phyloP scores from a whole-genome alignment of 2,329 filamentous ascomycete species.

The Cytospora mali region DNA sequence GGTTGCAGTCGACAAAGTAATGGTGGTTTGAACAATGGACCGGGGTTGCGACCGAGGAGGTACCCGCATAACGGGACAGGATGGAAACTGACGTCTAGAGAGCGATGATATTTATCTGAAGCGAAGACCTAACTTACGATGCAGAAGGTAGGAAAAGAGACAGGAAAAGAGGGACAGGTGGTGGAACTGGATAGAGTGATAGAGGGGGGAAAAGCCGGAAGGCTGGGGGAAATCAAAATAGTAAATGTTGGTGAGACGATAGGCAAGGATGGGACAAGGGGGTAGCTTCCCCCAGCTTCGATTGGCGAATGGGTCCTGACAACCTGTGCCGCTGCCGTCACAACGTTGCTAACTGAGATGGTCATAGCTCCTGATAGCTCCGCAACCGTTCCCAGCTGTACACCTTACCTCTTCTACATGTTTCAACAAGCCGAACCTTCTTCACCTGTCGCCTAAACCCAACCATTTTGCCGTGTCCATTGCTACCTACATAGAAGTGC shows the following conservation, averaged over 20 bases:
- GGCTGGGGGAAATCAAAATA: slow-evolving; percentile 1
- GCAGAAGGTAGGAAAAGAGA: neutral
- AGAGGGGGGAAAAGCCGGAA: slow-evolving; percentile 7
- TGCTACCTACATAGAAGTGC: neutral
- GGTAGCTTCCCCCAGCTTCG: neutral
- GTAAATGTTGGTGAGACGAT: neutral
- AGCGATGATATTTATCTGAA: neutral
- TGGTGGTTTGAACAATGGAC: neutral
- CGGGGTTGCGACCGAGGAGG: neutral
- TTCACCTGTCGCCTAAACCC: neutral
- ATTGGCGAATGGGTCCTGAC: neutral
- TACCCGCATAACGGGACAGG: neutral
- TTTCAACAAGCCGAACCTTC: neutral
- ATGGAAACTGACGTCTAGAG: neutral
- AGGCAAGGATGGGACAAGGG: neutral
- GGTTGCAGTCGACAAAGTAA: neutral
- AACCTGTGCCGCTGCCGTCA: too few species aligned
- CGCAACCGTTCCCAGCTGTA: neutral
- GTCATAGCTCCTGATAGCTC: neutral
- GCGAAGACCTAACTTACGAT: neutral
- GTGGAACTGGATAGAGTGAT: slow-evolving; percentile 1
- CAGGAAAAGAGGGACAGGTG: neutral
- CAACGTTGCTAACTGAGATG: too few species aligned
- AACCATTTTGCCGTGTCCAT: neutral
- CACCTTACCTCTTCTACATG: neutral